Evolutionary conservation across 352 stramenopile species (phyloP), one percentile per base, ranked within the genome.

Genomic region (Phytopythium boreale): DNA sequence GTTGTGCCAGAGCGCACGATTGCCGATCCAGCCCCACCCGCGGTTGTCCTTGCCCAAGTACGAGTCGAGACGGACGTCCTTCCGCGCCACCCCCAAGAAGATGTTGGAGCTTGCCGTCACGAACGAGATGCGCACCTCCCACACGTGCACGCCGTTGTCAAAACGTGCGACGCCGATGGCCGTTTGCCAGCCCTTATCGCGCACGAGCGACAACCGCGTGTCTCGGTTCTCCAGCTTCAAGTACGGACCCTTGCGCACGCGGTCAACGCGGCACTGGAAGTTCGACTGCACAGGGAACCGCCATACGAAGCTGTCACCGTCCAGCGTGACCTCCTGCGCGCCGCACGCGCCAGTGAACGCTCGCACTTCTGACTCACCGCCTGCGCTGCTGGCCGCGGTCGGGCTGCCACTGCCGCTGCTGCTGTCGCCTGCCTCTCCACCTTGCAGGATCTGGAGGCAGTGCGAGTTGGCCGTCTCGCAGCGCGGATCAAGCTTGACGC

Each of bases 1-100:
- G 60, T 96, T 96, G 69, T 97, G 88, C 88, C 89, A 97, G 8
- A 96, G 72, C 26, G 88, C 89, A 34, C 88, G 86, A 62, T 97
- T 96, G 17, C 89, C 89, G 44, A 97, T 97, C 85, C 89, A 97
- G 11, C 88, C 89, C 89, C 89, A 97, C 17, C 89, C 88, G 27
- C 89, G 86, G 61, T 96, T 97, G 65, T 97, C 89, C 47, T 97
- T 97, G n/a, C 89, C 89, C 29, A 97, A 65, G 49, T 97, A 97
- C 24, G 89, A 97, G 52, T 96, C 87, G 12, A 97, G 62, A 0
- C 89, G 84, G 26, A 95, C 87, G 26, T 96, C 87, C 26, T 89
- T 83, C 2, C 88, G 88, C 50, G 80, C 89, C 46, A 96, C 88
- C 10, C 88, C 89, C 22, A 97, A 68, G 61, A 97, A 96, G 50